phyloP scores from a whole-genome alignment of 139 green algal genomes.

The Micractinium conductrix region DNA sequence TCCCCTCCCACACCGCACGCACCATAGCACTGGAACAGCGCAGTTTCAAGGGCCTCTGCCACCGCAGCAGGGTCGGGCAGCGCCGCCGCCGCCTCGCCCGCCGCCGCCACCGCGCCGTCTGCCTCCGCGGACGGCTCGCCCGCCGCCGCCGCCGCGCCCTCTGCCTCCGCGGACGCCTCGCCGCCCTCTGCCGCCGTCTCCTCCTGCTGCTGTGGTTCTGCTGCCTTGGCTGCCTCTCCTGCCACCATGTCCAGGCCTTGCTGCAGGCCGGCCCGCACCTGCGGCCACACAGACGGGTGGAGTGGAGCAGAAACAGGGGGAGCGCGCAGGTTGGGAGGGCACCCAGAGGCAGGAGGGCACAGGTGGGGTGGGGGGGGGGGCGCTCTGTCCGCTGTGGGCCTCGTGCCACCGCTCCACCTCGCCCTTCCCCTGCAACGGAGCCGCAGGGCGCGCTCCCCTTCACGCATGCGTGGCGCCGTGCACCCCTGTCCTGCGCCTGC shows the following conservation, averaged over 20 bases:
- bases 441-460: too few relatives aligned
- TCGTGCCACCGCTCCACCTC: too few relatives aligned
- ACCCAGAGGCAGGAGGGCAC: background rate
- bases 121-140: background rate
- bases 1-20: background rate
- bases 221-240: background rate
- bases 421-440: too few relatives aligned
- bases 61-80: background rate
- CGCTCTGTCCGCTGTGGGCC: too few relatives aligned
- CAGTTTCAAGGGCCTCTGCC: conserved; percentile 31
- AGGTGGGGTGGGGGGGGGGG: too few relatives aligned
- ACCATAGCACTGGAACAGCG: conserved; percentile 29
- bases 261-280: conserved; percentile 18
- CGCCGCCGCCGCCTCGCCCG: background rate
- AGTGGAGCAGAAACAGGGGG: background rate
- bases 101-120: background rate
- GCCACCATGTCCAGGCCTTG: conserved; percentile 30
- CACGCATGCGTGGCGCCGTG: too few relatives aligned
- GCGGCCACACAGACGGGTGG: background rate
- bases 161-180: background rate
- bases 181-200: background rate
- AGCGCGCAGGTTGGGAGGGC: background rate
- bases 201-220: too few relatives aligned
- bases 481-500: too few relatives aligned
- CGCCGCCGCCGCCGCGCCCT: background rate